These are phyloP conservation scores for Melocanna baccifera DNA, from an alignment of 176 grass and related monocot species.

Conservation along the genomic window DNA sequence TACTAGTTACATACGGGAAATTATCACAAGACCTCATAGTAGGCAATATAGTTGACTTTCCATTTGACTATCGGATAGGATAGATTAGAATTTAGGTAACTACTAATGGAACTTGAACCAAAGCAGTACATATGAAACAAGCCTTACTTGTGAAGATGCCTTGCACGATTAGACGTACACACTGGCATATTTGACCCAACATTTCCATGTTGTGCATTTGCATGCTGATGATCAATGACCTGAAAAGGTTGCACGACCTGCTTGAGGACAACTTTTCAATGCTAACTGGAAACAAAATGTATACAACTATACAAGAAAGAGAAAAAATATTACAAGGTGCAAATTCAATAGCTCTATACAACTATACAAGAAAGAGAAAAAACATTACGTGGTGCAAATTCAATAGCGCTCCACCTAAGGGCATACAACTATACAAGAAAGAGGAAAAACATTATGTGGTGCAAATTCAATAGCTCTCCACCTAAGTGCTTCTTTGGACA, in stretches of 20 bases:
- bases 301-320: conserved; percentile 2
- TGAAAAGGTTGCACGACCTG: conserved; percentile 37
- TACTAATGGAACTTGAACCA: background rate
- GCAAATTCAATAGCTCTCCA: background rate
- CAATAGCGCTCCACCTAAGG: too few species aligned
- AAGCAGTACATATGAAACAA: background rate
- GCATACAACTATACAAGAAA: conserved; percentile 1
- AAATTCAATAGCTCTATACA: conserved; percentile 3
- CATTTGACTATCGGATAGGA: conserved; percentile 1
- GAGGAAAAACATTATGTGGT: background rate
- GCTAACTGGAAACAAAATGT: background rate
- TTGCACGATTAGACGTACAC: conserved; percentile 21
- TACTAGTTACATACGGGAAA: background rate
- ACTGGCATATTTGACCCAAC: conserved; percentile 20
- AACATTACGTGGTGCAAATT: background rate
- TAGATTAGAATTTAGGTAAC: background rate
- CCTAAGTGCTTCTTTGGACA: too few species aligned
- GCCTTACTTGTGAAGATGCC: conserved; percentile 35
- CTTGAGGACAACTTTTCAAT: conserved; percentile 10
- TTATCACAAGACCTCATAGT: background rate
- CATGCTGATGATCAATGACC: conserved; percentile 21
- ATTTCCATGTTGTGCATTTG: conserved; percentile 8
- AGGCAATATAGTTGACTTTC: background rate
- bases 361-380: background rate
- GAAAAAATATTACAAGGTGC: background rate